Conservation (phyloP, 148 eudicot species). For the Beta vulgaris region DNA sequence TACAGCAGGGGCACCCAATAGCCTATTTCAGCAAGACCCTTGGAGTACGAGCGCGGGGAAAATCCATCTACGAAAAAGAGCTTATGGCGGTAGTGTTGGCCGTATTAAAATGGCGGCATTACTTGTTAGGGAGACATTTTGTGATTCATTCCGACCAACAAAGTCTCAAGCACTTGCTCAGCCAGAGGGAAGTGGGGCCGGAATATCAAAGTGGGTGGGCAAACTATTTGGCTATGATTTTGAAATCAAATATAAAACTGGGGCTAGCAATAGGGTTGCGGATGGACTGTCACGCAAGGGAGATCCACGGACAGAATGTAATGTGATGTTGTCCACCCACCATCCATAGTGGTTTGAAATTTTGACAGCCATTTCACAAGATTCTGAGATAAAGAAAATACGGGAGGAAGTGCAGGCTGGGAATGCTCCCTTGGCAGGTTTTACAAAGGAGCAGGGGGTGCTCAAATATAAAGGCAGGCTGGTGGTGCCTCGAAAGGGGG, state of each 20-base stretch:
- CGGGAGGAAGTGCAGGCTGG: neutral
- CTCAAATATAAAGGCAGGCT: neutral
- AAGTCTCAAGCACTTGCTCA: neutral
- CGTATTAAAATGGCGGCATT: neutral
- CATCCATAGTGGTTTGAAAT: neutral
- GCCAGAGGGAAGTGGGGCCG: neutral
- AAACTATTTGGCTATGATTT: neutral
- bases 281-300: neutral
- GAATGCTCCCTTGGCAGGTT: neutral
- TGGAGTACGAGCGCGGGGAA: too few relatives aligned
- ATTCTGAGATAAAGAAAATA: neutral
- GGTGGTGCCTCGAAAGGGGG: neutral
- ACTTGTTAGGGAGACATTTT: neutral
- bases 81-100: neutral
- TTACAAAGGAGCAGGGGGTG: neutral
- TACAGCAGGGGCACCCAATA: neutral
- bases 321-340: too few relatives aligned
- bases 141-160: neutral
- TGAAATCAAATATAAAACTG: neutral
- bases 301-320: neutral
- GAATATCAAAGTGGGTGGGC: neutral
- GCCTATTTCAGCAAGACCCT: too few relatives aligned
- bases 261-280: neutral
- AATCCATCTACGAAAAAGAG: too few relatives aligned
- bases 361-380: neutral